These are phyloP conservation scores for Penicillium dipodomyicola DNA, from an alignment of 495 filamentous ascomycete species.

Conservation along the genomic window DNA sequence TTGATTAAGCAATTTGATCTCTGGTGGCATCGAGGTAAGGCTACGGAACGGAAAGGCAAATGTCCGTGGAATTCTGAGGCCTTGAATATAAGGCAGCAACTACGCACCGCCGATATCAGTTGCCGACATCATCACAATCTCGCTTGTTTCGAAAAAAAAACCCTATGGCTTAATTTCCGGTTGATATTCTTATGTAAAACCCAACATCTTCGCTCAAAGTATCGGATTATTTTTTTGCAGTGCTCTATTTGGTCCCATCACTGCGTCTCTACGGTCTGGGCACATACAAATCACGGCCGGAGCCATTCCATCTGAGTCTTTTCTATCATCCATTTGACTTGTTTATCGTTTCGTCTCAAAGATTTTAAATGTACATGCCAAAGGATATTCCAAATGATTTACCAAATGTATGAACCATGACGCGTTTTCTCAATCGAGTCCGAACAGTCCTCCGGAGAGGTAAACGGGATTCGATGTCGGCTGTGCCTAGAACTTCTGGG, in stretches of 20 bases:
- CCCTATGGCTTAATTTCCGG: background rate
- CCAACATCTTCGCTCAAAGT: background rate
- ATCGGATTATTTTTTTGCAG: background rate
- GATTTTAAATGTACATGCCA: background rate
- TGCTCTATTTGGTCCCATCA: background rate
- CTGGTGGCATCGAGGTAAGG: background rate
- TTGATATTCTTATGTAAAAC: background rate
- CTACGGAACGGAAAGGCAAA: background rate
- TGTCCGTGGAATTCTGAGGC: background rate
- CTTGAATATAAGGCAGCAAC: background rate
- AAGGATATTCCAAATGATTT: background rate
- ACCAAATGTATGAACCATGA: slow-evolving; percentile 9
- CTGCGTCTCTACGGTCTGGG: background rate
- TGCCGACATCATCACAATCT: slow-evolving; percentile 5
- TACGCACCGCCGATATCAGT: background rate
- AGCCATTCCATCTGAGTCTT: background rate
- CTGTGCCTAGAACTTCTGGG: slow-evolving; percentile 9
- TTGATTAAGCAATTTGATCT: background rate
- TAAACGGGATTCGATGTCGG: slow-evolving; percentile 8
- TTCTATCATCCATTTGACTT: background rate
- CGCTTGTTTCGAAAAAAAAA: slow-evolving; percentile 6
- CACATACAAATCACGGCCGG: background rate
- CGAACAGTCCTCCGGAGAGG: slow-evolving; percentile 18
- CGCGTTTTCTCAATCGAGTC: slow-evolving; percentile 20
- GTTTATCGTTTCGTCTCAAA: background rate